Evolutionary conservation across 306 rosid genomes (phyloP), one percentile per base, ranked within the genome.

Genomic region (Castanea sativa): DNA sequence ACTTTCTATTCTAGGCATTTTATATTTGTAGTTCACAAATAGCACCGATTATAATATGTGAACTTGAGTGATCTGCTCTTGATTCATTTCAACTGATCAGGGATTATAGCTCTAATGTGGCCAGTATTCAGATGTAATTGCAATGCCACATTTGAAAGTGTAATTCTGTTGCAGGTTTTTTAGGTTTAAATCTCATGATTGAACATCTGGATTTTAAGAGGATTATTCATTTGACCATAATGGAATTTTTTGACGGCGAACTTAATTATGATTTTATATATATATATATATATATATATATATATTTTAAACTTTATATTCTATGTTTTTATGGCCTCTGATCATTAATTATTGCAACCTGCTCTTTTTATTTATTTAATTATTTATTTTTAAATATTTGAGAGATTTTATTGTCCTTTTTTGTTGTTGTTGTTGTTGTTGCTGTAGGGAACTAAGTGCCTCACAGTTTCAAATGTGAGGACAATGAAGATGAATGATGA

Each of bases 401-500:
- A 45, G 53, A 49, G 11, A n/a, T 35, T 67, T 20, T 51, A 18
- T 61, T 84, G 64, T 9, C 51, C 75, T 71, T 69, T 30, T 82
- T 84, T 83, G n/a, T n/a, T n/a, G n/a, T n/a, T n/a, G n/a, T n/a
- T n/a, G n/a, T 41, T 53, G 82, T 83, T 75, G 5, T 35, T 38
- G 6, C 6, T 6, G 29, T 90, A 95, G 94, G 89, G 83, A 32
- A 76, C 94, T 71, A 93, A 88, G 88, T 89, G 83, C 57, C 94
- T 91, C 10, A 63, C 45, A 35, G 77, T 90, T 76, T 81, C 97
- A 80, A 91, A 86, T 87, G 92, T 90, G 80, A 85, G 83, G 79
- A 86, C 92, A 41, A 67, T 90, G 98, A 95, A 85, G 84, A 91
- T 95, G 97, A 91, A 90, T 53, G 97, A 90, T 78, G 99, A 95